These are phyloP conservation scores for Dillenia turbinata DNA, from an alignment of 164 flowering plant species.

Conservation along the genomic window DNA sequence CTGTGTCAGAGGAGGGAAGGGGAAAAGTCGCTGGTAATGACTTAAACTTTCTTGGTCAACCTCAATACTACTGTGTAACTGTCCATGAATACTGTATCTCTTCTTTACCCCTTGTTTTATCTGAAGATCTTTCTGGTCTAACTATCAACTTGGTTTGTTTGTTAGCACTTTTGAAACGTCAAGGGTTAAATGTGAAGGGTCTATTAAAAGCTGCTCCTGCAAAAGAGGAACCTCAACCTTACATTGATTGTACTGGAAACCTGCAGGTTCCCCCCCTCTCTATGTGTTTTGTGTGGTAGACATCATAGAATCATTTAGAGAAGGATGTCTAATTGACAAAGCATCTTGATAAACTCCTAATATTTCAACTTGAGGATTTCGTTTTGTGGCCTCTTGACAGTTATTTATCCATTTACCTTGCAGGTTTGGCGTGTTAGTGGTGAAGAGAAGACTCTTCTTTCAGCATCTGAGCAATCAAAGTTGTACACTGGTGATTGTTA, in stretches of 20 bases:
- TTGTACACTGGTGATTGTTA: slow-evolving; percentile 95
- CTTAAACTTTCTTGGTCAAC: not conserved
- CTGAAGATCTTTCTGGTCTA: not conserved
- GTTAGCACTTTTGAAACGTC: slow-evolving; percentile 84
- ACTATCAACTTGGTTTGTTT: slow-evolving; percentile 2
- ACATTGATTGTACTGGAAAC: slow-evolving; percentile 93
- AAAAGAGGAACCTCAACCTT: slow-evolving; percentile 88
- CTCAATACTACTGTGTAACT: not conserved
- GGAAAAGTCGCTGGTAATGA: slow-evolving; percentile 98
- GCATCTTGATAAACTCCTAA: not conserved
- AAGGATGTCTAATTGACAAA: too few species aligned
- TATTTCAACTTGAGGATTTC: not conserved
- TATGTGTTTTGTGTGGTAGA: not conserved
- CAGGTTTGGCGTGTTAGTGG: slow-evolving; percentile 98
- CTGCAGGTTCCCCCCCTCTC: slow-evolving; percentile 58
- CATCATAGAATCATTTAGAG: too few species aligned
- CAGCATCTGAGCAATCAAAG: slow-evolving; percentile 75
- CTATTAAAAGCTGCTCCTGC: slow-evolving; percentile 84
- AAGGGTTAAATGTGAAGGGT: slow-evolving; percentile 95
- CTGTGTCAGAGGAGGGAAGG: slow-evolving; percentile 92
- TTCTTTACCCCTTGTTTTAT: not conserved
- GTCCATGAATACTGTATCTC: not conserved
- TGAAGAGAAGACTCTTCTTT: slow-evolving; percentile 58
- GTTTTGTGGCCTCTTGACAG: slow-evolving; percentile 5
- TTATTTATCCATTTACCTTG: slow-evolving; percentile 12